Percentiles rank a stretch among this genome's conserved stretches.
These are phyloP conservation scores for Escovopsis weberi DNA, from an alignment of 2,329 filamentous ascomycete genomes.

Conservation along the genomic window DNA sequence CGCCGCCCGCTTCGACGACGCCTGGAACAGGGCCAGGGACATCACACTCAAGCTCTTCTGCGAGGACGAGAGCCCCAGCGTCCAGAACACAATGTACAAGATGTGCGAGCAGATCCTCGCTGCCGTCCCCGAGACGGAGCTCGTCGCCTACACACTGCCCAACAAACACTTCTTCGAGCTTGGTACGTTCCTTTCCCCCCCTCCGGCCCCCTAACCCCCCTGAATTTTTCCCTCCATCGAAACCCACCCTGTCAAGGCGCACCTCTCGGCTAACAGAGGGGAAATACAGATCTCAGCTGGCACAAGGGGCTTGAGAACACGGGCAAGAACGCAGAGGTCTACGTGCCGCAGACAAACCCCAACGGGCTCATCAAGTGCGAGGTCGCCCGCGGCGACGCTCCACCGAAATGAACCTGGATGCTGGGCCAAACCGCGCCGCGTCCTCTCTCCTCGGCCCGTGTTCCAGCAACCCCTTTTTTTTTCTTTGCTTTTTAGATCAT, in stretches of 20 bases:
- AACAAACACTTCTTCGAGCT: conserved; percentile 99
- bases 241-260: conserved; percentile 6
- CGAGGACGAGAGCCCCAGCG: conserved; percentile 77
- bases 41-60: conserved; percentile 92
- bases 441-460: too few species aligned
- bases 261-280: neutral
- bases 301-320: conserved; percentile 93
- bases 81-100: conserved; percentile 98
- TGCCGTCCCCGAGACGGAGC: conserved; percentile 53
- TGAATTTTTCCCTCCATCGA: neutral
- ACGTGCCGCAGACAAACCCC: conserved; percentile 79
- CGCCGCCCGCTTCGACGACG: conserved; percentile 57
- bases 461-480: too few species aligned
- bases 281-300: conserved; percentile 69
- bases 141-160: conserved; percentile 70
- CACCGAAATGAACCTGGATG: neutral
- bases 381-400: conserved; percentile 40
- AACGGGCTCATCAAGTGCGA: conserved; percentile 95
- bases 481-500: neutral
- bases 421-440: too few species aligned
- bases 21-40: conserved; percentile 61
- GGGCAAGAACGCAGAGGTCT: conserved; percentile 88
- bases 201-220: too few species aligned
- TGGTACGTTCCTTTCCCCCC: conserved; percentile 36
- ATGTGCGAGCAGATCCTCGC: conserved; percentile 83